These are phyloP conservation scores for Corylus avellana DNA, from an alignment of 306 rosid genomes.

Conservation along the genomic window DNA sequence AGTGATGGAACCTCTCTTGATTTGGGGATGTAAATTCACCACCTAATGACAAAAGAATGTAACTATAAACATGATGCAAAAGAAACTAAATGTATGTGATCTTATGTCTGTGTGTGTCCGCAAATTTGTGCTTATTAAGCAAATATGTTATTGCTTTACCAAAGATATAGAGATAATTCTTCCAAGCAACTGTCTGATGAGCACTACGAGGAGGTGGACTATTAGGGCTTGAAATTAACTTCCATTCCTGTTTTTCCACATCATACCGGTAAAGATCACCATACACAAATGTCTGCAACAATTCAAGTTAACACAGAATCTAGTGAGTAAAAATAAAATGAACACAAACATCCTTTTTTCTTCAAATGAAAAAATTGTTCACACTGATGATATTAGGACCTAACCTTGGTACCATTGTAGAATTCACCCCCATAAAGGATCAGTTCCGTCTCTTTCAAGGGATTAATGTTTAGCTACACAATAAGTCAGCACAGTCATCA, in stretches of 20 bases:
- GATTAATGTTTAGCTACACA: slow-evolving; percentile 77
- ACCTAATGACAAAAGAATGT: slow-evolving; percentile 46
- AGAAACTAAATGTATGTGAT: background rate
- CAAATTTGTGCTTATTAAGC: background rate
- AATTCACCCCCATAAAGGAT: slow-evolving; percentile 94
- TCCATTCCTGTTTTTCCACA: slow-evolving; percentile 93
- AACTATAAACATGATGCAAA: background rate
- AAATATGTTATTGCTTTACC: slow-evolving; percentile 45
- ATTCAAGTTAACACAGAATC: slow-evolving; percentile 20
- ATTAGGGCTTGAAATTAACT: slow-evolving; percentile 82
- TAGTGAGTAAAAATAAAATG: background rate
- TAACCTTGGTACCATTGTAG: slow-evolving; percentile 93
- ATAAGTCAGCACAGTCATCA: background rate
- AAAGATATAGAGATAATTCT: slow-evolving; percentile 82
- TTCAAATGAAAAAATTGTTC: slow-evolving; percentile 10
- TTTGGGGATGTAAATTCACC: slow-evolving; percentile 98
- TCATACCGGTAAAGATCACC: slow-evolving; percentile 87
- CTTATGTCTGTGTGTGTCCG: background rate
- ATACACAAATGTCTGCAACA: slow-evolving; percentile 75
- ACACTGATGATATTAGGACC: background rate
- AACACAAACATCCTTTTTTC: background rate
- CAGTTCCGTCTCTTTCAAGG: slow-evolving; percentile 89
- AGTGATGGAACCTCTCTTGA: slow-evolving; percentile 98
- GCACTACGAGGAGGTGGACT: slow-evolving; percentile 99
- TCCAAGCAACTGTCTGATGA: slow-evolving; percentile 97